These are phyloP conservation scores for Solioccasus polychromus DNA, from an alignment of 768 basidiomycete genomes.

Conservation along the genomic window DNA sequence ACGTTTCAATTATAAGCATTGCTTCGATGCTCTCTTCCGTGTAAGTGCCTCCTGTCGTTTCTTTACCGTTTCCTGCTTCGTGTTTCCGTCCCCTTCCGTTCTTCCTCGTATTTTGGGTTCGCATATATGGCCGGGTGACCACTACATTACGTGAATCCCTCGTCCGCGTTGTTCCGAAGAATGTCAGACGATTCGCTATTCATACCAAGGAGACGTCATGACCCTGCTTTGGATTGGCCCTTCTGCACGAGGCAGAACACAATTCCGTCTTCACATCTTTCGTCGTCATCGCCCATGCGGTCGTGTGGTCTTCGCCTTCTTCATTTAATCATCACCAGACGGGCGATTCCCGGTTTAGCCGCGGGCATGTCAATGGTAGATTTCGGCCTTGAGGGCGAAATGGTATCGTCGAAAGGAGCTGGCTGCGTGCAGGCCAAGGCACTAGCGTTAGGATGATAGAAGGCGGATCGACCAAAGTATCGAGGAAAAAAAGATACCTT, in stretches of 20 bases:
- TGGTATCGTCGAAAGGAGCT: too few species aligned
- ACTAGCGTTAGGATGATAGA: neutral
- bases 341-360: too few species aligned
- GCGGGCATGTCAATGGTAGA: too few species aligned
- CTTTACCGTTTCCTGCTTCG: neutral
- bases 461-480: neutral
- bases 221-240: neutral
- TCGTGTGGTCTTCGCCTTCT: too few species aligned
- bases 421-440: too few species aligned
- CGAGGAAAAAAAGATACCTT: neutral
- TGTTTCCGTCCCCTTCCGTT: neutral
- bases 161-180: conserved; percentile 6
- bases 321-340: too few species aligned
- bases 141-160: neutral
- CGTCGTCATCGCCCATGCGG: neutral
- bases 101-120: neutral
- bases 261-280: neutral
- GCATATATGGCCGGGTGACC: neutral
- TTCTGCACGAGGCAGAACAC: neutral
- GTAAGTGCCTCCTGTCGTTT: too few species aligned
- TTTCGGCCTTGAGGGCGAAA: neutral
- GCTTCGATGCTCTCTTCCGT: conserved; percentile 82
- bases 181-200: neutral
- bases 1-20: conserved; percentile 87
- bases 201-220: neutral